A percentile compares a stretch with the other conserved stretches of the same genome.
Conservation (phyloP, 768 basidiomycete species). For the Ephemerocybe angulata region DNA sequence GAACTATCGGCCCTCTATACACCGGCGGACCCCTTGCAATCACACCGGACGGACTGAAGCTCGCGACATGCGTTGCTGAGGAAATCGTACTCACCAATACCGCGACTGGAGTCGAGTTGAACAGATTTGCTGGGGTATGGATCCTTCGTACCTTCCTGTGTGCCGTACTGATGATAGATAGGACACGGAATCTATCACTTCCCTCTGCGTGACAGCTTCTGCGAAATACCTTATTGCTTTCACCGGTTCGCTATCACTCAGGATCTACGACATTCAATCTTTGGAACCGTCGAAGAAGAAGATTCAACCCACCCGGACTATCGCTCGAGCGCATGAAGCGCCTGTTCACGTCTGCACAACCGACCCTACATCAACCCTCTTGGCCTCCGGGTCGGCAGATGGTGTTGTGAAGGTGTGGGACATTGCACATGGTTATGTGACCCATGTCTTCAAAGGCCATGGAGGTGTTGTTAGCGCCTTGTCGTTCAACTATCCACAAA, state of each 20-base stretch:
- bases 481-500: constrained; percentile 73
- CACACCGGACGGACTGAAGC: constrained; percentile 69
- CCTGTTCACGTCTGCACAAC: constrained; percentile 86
- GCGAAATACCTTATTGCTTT: constrained; percentile 74
- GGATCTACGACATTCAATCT: constrained; percentile 76
- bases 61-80: constrained; percentile 86
- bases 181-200: constrained; percentile 83
- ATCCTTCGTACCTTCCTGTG: constrained; percentile 4
- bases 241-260: constrained; percentile 75
- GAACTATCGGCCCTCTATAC: constrained; percentile 75
- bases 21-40: constrained; percentile 85
- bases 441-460: constrained; percentile 94
- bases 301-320: constrained; percentile 67
- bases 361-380: constrained; percentile 83
- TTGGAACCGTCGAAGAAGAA: constrained; percentile 39
- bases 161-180: constrained; percentile 25
- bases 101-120: constrained; percentile 68
- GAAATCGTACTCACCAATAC: constrained; percentile 82
- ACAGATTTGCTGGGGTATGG: constrained; percentile 79
- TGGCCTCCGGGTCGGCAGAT: constrained; percentile 95
- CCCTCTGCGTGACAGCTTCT: constrained; percentile 78
- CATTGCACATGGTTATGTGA: constrained; percentile 79
- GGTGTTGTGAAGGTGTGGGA: constrained; percentile 98
- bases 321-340: constrained; percentile 86
- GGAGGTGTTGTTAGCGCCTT: constrained; percentile 96